Percentiles rank a stretch among this genome's conserved stretches.
Evolutionary conservation across 352 stramenopile genomes (phyloP).

Genomic region (Thraustochytrium striatum): DNA sequence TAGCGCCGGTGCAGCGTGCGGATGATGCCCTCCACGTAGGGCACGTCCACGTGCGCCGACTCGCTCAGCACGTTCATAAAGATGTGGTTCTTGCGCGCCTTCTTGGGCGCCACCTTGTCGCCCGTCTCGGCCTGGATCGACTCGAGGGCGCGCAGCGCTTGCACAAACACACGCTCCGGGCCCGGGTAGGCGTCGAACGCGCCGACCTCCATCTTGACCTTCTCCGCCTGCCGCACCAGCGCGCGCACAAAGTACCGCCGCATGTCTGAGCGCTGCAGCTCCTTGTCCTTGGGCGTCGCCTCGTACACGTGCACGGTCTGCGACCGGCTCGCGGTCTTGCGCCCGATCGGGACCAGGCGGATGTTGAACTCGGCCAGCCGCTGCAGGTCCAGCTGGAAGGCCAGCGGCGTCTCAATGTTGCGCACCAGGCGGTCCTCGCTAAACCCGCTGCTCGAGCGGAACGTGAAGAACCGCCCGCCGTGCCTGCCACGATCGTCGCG

Average conservation of each 20-base stretch:
- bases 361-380: constrained; percentile 96
- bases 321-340: constrained; percentile 17
- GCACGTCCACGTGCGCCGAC: constrained; percentile 83
- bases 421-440: constrained; percentile 95
- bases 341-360: constrained; percentile 65
- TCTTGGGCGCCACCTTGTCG: constrained; percentile 67
- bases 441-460: constrained; percentile 75
- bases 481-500: too few species aligned
- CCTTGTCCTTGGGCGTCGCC: constrained; percentile 73
- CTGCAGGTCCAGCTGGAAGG: constrained; percentile 96
- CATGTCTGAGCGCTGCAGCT: constrained; percentile 61
- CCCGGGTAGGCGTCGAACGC: constrained; percentile 77
- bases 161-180: constrained; percentile 94
- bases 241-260: constrained; percentile 90
- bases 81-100: constrained; percentile 95
- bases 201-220: constrained; percentile 58
- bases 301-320: constrained; percentile 98
- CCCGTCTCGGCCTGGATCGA: constrained; percentile 86
- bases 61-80: constrained; percentile 96
- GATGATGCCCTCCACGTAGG: constrained; percentile 93
- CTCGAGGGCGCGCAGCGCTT: constrained; percentile 94
- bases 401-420: constrained; percentile 94
- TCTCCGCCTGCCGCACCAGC: constrained; percentile 82
- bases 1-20: constrained; percentile 70
- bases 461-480: constrained; percentile 69